Conservation (phyloP, 2,329 filamentous ascomycete genomes). For the Penicillium sp. region DNA sequence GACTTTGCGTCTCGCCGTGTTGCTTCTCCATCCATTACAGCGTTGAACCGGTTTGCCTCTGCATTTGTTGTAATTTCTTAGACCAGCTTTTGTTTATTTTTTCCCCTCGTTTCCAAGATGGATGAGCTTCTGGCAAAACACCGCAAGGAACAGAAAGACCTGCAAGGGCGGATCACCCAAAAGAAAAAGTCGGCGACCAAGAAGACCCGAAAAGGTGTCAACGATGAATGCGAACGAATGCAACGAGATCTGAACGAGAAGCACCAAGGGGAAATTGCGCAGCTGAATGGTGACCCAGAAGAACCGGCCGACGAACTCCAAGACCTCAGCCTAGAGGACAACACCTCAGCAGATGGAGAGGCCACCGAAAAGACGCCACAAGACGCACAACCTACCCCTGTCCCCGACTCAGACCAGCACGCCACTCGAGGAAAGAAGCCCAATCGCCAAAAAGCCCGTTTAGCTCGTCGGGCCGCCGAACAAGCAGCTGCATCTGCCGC, state of each 20-base stretch:
- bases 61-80: constrained; percentile 1
- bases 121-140: constrained; percentile 78
- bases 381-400: constrained; percentile 10
- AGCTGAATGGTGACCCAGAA: constrained; percentile 39
- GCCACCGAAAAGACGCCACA: constrained; percentile 9
- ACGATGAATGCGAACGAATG: constrained; percentile 61
- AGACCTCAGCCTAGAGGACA: constrained; percentile 33
- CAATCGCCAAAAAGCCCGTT: constrained; percentile 85
- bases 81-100: neutral
- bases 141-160: constrained; percentile 81
- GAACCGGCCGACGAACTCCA: constrained; percentile 31
- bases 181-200: constrained; percentile 98
- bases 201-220: constrained; percentile 67
- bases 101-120: constrained; percentile 43
- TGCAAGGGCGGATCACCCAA: constrained; percentile 80
- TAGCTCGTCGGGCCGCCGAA: constrained; percentile 85
- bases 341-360: constrained; percentile 15
- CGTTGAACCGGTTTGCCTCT: too few relatives aligned
- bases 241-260: constrained; percentile 56
- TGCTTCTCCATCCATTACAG: constrained; percentile 7
- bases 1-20: constrained; percentile 12
- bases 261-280: constrained; percentile 52
- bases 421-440: constrained; percentile 61
- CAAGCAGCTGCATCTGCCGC: constrained; percentile 65
- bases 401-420: constrained; percentile 9